Evolutionary conservation across 768 basidiomycete genomes (phyloP).

Genomic region (Suillus spraguei): DNA sequence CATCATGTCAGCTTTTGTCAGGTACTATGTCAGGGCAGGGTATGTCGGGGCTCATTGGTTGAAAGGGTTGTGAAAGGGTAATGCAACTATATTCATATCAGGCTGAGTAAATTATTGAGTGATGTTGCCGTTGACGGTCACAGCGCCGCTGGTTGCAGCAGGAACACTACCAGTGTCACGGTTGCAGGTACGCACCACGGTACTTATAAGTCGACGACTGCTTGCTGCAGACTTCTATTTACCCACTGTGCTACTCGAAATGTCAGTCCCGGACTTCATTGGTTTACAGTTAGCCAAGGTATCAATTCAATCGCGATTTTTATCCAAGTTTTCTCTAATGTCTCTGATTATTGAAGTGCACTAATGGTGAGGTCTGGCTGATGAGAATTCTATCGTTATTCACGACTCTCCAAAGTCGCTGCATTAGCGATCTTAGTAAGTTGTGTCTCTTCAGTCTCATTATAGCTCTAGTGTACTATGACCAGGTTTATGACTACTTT

Average conservation of each 20-base stretch:
- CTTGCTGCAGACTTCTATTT: background rate
- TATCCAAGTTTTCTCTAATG: background rate
- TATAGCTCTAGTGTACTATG: background rate
- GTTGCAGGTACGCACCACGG: background rate
- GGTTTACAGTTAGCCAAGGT: conserved; percentile 5
- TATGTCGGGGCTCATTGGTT: too few species aligned
- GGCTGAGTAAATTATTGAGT: too few species aligned
- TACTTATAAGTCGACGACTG: background rate
- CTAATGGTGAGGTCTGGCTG: background rate
- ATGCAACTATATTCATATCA: too few species aligned
- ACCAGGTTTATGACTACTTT: background rate
- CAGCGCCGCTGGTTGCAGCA: background rate
- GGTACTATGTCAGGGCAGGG: too few species aligned
- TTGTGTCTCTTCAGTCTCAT: too few species aligned
- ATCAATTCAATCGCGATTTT: background rate
- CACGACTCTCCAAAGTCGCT: background rate
- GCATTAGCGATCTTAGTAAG: conserved; percentile 1
- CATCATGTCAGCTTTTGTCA: too few species aligned
- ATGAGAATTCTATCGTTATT: background rate
- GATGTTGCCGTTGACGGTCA: background rate
- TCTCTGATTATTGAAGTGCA: background rate
- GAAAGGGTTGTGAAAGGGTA: too few species aligned
- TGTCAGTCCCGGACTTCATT: background rate
- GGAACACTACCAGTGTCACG: too few species aligned
- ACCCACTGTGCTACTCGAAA: background rate